Evolutionary conservation across 2,329 filamentous ascomycete genomes (phyloP), one percentile per base, ranked within the genome.

Genomic region (Ophiostoma montium): DNA sequence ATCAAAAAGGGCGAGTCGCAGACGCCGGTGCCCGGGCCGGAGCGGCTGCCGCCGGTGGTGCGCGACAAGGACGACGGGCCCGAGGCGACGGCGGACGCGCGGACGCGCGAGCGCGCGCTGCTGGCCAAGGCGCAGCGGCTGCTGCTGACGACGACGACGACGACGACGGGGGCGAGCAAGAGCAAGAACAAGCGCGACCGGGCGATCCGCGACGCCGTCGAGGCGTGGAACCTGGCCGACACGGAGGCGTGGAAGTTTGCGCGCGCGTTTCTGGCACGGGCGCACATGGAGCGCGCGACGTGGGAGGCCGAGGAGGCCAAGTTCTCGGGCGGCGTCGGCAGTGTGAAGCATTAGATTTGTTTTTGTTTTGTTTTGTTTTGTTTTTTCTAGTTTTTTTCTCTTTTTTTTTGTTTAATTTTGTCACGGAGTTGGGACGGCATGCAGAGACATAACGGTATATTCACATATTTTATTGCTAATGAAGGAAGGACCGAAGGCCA

Each of bases 231-330:
- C 60, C 61, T 87, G 55, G 82, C 78, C 0, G 85, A 90, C 58
- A 81, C 80, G 1, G 84, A 90, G 63, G 78, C 79, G 1, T 90
- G 84, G 84, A 77, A 76, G 58, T 89, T 89, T 59, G 73, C 80
- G 5, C 68, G 80, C 35, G 83, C 84, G 0, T 86, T 75, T 54
- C 66, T 79, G 46, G 82, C 82, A 16, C 67, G 83, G 35, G 67
- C 74, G 38, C 65, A 70, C 23, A 68, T 82, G 42, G 83, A 87
- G 68, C 68, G 82, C 50, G 61, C 69, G 56, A 69, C 74, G 57
- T 89, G 83, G 82, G 81, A 86, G 60, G 74, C 80, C 53, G 75
- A 83, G 52, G 82, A 86, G 66, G 71, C 71, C 54, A 73, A 70
- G 56, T 86, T 76, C 60, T 75, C 72, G 1, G 77, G 76, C 9